Evolutionary conservation across 129 eudicot species (phyloP), one percentile per base, ranked within the genome.

Genomic region (Flaveria brownii): DNA sequence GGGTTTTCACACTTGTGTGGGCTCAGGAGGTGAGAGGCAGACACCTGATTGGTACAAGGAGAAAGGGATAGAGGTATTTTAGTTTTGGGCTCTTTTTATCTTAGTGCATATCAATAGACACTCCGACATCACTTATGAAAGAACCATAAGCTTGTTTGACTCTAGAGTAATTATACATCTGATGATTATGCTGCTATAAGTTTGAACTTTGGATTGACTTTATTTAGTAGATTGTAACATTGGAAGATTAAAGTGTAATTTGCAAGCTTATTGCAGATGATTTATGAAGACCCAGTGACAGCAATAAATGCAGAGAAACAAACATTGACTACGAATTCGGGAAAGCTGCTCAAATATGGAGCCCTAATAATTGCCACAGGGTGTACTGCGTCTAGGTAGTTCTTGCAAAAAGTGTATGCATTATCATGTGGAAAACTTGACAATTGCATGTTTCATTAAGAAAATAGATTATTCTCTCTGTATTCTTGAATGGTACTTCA

Each of bases 1-100:
- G 99, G 99, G 99, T 39, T 94, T 94, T 79, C 99, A 94, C 82
- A 94, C 99, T 22, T 94, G 99, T 74, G 99, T 94, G 80, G 99
- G 99, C 8, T 83, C 97, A 15, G 99, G 99, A 75, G 99, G 99
- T 68, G 97, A 94, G 83, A 89, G 99, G 77, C 97, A 94, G 85
- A 94, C 99, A 75, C 97, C 99, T 72, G 99, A 94, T 20, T 94
- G 99, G 99, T 94, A 94, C 75, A 87, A 84, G 64, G 93, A 91
- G 81, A 88, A 91, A 78, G 97, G 99, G 69, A 94, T 94, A 77
- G 99, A 94, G 97, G 99, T 94, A 84, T 76, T 41, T 61, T 43
- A n/a, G 54, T 43, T 63, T 30, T 16, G 41, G 7, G 5, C 41
- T 5, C 41, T 5, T 36, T 33, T 36, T 36, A 36, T 36, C 41